Evolutionary conservation across 768 basidiomycete genomes (phyloP).

Genomic region (Mycena belliarum): DNA sequence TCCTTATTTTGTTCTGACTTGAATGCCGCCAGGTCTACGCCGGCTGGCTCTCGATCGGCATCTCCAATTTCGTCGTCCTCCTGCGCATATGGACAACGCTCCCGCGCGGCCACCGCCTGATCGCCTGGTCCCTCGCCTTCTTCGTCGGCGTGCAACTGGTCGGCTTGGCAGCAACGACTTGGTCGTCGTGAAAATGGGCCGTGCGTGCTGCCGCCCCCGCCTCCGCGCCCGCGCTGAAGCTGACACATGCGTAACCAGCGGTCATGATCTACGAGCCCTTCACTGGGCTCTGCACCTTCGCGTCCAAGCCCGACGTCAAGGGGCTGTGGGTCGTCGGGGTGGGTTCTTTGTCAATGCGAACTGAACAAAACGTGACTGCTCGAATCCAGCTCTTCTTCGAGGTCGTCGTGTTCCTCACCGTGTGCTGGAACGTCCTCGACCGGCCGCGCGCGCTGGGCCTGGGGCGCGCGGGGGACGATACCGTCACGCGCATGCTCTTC

Average conservation of each 20-base stretch:
- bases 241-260: neutral
- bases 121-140: conserved; percentile 25
- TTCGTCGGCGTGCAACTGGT: conserved; percentile 26
- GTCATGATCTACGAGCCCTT: conserved; percentile 1
- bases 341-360: neutral
- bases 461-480: neutral
- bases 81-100: conserved; percentile 35
- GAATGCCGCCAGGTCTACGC: neutral
- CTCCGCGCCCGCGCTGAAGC: too few species aligned
- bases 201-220: conserved; percentile 7
- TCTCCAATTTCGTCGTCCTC: conserved; percentile 27
- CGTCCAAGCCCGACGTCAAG: conserved; percentile 21
- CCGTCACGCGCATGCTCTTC: neutral
- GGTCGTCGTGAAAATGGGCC: conserved; percentile 25
- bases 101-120: conserved; percentile 26
- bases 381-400: conserved; percentile 30
- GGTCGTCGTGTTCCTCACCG: conserved; percentile 30
- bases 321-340: conserved; percentile 31
- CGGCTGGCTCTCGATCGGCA: conserved; percentile 8
- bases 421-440: conserved; percentile 31
- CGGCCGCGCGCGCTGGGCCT: conserved; percentile 16
- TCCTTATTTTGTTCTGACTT: neutral
- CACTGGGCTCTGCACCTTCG: conserved; percentile 26
- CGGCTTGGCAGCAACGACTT: conserved; percentile 21
- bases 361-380: neutral